Evolutionary conservation across 2,329 filamentous ascomycete genomes (phyloP), one percentile per base, ranked within the genome.

Genomic region (Didymella pomorum): DNA sequence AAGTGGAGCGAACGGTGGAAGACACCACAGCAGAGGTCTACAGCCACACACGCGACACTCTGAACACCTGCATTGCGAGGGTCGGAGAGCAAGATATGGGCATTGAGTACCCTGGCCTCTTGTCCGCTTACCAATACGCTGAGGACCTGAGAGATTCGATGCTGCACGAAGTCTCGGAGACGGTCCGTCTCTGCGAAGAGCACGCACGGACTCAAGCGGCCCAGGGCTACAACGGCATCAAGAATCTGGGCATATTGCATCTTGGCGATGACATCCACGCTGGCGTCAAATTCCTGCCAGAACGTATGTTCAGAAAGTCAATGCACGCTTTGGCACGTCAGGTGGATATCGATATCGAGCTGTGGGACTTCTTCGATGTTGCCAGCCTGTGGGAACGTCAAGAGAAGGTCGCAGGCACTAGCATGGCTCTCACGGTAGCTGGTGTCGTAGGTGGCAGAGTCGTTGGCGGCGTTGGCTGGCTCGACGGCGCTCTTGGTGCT

Each of bases 301-400:
- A 97, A 68, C 87, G 93, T 73, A 98, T 99, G 95, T 99, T 98
- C 82, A 88, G 87, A 59, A 88, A 91, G 61, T 90, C 90, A 71
- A 86, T 88, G 59, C 92, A 99, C 75, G 86, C 87, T 2, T 81
- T 97, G 39, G 93, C 92, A 6, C 87, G 92, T 63, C 89, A 96
- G 72, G 88, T 98, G 16, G 88, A 97, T 60, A 88, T 97, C 20
- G 87, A 95, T 52, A 91, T 95, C 4, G 93, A 99, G 72, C 69
- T 97, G 0, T 90, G 85, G 85, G 95, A 99, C 79, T 98, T 99
- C 82, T 91, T 99, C 70, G 95, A 99, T 76, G 83, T 93, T 76
- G 84, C 87, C 18, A 90, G 87, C 11, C 79, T 98, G 6, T 84
- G 96, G 80, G 92, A 97, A 71, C 86, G 88, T 52, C 94, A 98